phyloP scores from a whole-genome alignment of 2,329 filamentous ascomycete genomes.

The Xylariaceae sp. region DNA sequence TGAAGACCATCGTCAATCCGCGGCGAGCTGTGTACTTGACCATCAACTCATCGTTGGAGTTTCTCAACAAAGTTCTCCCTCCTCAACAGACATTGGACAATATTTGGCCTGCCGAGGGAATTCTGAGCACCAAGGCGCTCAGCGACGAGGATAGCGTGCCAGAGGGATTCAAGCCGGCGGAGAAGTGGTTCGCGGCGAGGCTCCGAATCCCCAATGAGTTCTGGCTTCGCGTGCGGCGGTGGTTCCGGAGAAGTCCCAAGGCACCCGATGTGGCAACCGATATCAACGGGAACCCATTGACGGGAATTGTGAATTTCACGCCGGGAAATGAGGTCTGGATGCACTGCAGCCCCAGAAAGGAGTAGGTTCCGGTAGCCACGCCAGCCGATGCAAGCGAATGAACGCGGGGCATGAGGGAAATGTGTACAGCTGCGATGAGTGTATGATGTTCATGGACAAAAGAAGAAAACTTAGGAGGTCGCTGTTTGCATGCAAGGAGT shows the following conservation, averaged over 20 bases:
- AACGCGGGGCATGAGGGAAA: no score
- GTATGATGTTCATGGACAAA: no score
- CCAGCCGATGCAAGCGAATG: no score
- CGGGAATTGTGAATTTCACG: slow-evolving; percentile 30
- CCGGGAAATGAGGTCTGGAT: slow-evolving; percentile 49
- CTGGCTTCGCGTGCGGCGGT: slow-evolving; percentile 43
- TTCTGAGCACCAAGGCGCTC: slow-evolving; percentile 43
- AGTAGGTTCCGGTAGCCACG: no score
- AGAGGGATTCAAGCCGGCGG: slow-evolving; percentile 49
- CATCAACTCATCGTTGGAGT: slow-evolving; percentile 59
- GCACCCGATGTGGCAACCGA: slow-evolving; percentile 32
- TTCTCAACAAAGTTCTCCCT: slow-evolving; percentile 52
- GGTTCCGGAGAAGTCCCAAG: slow-evolving; percentile 38
- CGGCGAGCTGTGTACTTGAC: slow-evolving; percentile 60
- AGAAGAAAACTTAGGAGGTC: no score
- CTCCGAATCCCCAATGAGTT: slow-evolving; percentile 58
- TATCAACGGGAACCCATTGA: slow-evolving; percentile 35
- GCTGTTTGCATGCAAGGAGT: no score
- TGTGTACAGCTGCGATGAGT: no score
- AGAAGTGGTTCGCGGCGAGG: slow-evolving; percentile 55
- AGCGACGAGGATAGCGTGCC: slow-evolving; percentile 42
- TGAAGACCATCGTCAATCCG: slow-evolving; percentile 63
- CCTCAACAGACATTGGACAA: slow-evolving; percentile 44
- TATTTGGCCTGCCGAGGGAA: slow-evolving; percentile 50
- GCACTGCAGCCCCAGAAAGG: slow-evolving; percentile 46